phyloP scores from a whole-genome alignment of 202 grass and related monocot genomes.

The Hordeum pubiflorum region DNA sequence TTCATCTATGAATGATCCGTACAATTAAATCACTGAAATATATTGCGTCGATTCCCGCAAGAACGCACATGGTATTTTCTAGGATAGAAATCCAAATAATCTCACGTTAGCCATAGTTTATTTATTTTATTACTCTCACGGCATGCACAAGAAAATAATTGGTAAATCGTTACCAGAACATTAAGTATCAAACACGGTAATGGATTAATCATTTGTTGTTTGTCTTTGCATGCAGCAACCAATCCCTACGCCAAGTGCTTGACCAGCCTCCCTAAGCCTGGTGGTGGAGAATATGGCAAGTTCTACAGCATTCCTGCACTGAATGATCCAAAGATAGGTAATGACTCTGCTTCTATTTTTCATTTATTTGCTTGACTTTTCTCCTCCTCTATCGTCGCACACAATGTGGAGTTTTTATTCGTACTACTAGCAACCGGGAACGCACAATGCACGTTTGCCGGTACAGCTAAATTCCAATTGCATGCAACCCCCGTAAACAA shows the following conservation, averaged over 20 bases:
- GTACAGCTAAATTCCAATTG: neutral
- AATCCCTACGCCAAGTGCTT: slow-evolving; percentile 55
- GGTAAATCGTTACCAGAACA: no score
- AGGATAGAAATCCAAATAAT: no score
- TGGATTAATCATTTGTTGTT: neutral
- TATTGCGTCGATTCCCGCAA: no score
- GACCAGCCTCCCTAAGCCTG: slow-evolving; percentile 67
- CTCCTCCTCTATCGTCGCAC: neutral
- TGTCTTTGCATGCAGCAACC: slow-evolving; percentile 39
- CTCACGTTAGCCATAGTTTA: no score
- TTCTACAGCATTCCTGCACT: slow-evolving; percentile 68
- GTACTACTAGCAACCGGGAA: neutral
- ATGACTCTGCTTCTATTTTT: neutral
- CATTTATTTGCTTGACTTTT: neutral
- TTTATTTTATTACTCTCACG: no score
- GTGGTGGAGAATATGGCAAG: slow-evolving; percentile 77
- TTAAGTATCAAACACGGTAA: no score
- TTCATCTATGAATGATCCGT: no score
- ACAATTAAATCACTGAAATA: no score
- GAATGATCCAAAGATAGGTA: slow-evolving; percentile 79
- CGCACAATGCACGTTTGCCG: neutral
- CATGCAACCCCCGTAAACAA: neutral
- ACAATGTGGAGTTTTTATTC: neutral
- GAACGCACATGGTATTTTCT: no score
- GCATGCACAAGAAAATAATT: no score